Evolutionary conservation across 164 flowering plant species (phyloP), one percentile per base, ranked within the genome.

Genomic region (Nymphaea thermarum): DNA sequence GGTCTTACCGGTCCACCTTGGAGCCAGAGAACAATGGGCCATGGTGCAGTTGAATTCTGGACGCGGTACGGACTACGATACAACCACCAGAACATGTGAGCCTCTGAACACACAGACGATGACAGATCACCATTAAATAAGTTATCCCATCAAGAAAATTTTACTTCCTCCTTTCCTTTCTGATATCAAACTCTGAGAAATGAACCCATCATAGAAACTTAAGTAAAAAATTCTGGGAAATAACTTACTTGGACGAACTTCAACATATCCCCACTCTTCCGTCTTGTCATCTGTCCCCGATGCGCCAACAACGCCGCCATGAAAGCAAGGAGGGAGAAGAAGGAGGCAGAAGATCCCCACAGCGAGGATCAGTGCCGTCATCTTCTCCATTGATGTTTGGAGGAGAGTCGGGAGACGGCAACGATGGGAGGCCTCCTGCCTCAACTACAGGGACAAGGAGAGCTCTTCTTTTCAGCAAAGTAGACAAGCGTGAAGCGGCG

Each of bases 1-100:
- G 17, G 59, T 71, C 83, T 82, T 67, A 84, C 91, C 18, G 91
- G 87, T 18, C 91, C 88, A 42, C 91, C 91, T 60, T 86, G 88
- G 43, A 86, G 73, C 91, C 91, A 86, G 15, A 86, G 73, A 66
- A 84, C 41, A 16, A 72, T 74, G 18, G 88, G 87, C 88, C 91
- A 84, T 36, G 84, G 81, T 4, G 70, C 71, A 15, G 76, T 60
- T 3, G 84, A 72, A 76, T 76, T 79, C 55, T 77, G 73, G 55
- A 72, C 77, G 43, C 88, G 79, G 57, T 77, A 55, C 6, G 88
- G 87, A 73, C 87, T 84, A 68, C 66, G 79, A 59, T 84, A 84
- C 2, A 76, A 77, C 88, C 85, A 83, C 88, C 87, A 84, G 63
- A 84, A 84, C 83, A 86, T 67, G 64, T 84, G 84, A 15, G 87